Conservation (phyloP, 371 early-diverging fungal genomes). For the Mucor sp. region DNA sequence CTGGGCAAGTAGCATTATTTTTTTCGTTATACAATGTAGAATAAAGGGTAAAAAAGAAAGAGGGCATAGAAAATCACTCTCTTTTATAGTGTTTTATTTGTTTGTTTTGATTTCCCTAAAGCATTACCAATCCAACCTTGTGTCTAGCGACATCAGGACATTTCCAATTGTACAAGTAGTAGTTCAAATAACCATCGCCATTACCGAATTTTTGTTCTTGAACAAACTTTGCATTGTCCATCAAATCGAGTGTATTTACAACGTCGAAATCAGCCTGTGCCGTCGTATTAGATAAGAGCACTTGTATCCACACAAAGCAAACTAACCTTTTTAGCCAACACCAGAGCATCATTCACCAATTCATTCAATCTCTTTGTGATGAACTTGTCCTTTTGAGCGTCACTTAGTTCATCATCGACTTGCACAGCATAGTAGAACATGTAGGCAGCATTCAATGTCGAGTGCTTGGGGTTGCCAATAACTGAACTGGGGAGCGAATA, state of each 20-base stretch:
- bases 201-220: constrained; percentile 87
- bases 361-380: constrained; percentile 56
- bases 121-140: constrained; percentile 89
- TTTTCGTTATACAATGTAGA: background rate
- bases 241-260: constrained; percentile 87
- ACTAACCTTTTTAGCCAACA: constrained; percentile 72
- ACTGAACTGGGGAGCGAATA: constrained; percentile 92
- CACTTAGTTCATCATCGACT: constrained; percentile 18
- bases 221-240: constrained; percentile 79
- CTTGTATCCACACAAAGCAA: background rate
- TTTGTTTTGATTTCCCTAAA: constrained; percentile 42
- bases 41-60: background rate
- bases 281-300: background rate
- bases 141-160: constrained; percentile 65
- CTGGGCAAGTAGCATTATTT: constrained; percentile 10
- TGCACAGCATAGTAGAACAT: constrained; percentile 90
- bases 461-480: constrained; percentile 75
- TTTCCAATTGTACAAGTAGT: constrained; percentile 95
- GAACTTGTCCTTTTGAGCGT: constrained; percentile 42
- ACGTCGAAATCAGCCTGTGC: constrained; percentile 78
- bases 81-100: background rate
- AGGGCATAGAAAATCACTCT: background rate
- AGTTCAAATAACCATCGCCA: constrained; percentile 94
- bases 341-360: constrained; percentile 77
- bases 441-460: constrained; percentile 88